Conservation (phyloP, 2,329 filamentous ascomycete species). For the Dothidotthia symphoricarpi region DNA sequence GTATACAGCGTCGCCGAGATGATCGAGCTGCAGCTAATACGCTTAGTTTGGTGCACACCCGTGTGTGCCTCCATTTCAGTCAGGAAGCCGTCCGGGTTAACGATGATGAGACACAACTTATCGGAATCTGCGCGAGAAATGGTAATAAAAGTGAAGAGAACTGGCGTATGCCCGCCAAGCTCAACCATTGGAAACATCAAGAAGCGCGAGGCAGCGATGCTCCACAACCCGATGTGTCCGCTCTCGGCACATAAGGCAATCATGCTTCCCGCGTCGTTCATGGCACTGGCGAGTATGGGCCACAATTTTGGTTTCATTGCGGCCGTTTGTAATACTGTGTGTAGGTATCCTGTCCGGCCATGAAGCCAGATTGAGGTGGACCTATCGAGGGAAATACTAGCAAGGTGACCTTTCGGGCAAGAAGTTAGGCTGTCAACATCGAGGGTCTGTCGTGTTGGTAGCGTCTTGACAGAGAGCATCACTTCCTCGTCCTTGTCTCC, state of each 20-base stretch:
- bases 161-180: slow-evolving; percentile 58
- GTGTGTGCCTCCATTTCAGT: slow-evolving; percentile 56
- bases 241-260: slow-evolving; percentile 64
- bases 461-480: slow-evolving; percentile 59
- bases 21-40: slow-evolving; percentile 28
- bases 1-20: slow-evolving; percentile 31
- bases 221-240: slow-evolving; percentile 63
- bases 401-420: slow-evolving; percentile 63
- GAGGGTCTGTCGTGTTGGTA: slow-evolving; percentile 64
- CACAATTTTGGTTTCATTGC: slow-evolving; percentile 39
- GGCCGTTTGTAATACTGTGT: slow-evolving; percentile 33
- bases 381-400: slow-evolving; percentile 70
- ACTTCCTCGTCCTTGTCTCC: slow-evolving; percentile 52
- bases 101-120: slow-evolving; percentile 53
- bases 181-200: slow-evolving; percentile 54
- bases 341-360: slow-evolving; percentile 29
- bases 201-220: slow-evolving; percentile 58
- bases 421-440: slow-evolving; percentile 66
- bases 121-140: slow-evolving; percentile 30
- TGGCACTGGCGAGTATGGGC: slow-evolving; percentile 59
- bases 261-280: slow-evolving; percentile 64
- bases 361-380: slow-evolving; percentile 62
- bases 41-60: slow-evolving; percentile 34
- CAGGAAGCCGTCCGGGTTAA: slow-evolving; percentile 64
- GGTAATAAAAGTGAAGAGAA: slow-evolving; percentile 59